These are phyloP conservation scores for Cardamine chenopodiifolia DNA, from an alignment of 345 rosid species.

Conservation along the genomic window DNA sequence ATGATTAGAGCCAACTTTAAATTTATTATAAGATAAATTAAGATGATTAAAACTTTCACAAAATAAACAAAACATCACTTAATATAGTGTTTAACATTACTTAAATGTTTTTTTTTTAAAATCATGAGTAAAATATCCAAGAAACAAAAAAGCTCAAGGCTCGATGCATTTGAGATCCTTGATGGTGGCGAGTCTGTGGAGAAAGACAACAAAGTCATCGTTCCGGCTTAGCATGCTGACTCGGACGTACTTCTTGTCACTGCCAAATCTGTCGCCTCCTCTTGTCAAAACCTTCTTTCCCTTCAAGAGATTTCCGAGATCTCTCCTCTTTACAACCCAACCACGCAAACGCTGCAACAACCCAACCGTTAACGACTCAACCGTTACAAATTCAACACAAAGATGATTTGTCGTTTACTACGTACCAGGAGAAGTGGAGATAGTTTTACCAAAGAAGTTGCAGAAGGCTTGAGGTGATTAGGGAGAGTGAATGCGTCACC, in stretches of 20 bases:
- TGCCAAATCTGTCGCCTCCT: slow-evolving; percentile 62
- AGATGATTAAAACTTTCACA: background rate
- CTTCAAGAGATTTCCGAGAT: slow-evolving; percentile 48
- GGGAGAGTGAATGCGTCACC: slow-evolving; percentile 54
- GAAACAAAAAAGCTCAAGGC: slow-evolving; percentile 18
- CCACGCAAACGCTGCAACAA: slow-evolving; percentile 75
- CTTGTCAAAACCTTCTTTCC: slow-evolving; percentile 55
- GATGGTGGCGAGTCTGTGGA: slow-evolving; percentile 58
- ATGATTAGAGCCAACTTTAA: background rate
- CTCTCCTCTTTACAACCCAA: slow-evolving; percentile 58
- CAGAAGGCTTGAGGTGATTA: slow-evolving; percentile 52
- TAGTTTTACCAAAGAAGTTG: slow-evolving; percentile 53
- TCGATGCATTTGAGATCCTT: slow-evolving; percentile 25
- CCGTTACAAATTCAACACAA: background rate
- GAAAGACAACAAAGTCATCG: slow-evolving; percentile 50
- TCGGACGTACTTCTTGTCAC: slow-evolving; percentile 47
- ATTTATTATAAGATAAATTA: background rate
- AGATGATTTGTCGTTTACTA: background rate
- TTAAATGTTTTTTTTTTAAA: background rate
- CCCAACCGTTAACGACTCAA: background rate
- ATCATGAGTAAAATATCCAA: background rate
- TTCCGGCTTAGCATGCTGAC: slow-evolving; percentile 67
- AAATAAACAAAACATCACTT: background rate
- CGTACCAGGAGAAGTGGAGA: slow-evolving; percentile 59
- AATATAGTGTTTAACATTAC: background rate